Percentiles rank a stretch among this genome's conserved stretches.
These are phyloP conservation scores for Geranium incanum DNA, from an alignment of 441 rosid species.

Conservation along the genomic window DNA sequence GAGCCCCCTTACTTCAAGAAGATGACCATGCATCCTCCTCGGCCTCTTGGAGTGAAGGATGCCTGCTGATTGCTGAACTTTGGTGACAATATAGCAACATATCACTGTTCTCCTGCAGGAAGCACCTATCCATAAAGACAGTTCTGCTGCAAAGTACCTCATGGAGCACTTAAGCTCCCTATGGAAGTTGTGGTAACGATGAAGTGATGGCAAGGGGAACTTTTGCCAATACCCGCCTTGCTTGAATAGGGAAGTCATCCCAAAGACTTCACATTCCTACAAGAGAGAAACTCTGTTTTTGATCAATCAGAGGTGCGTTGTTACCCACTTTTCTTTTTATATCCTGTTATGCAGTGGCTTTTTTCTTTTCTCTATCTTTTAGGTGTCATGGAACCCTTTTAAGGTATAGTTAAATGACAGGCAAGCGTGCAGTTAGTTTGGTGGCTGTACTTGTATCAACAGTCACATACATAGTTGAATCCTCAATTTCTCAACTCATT, in stretches of 20 bases:
- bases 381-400: neutral
- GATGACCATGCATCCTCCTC: slow-evolving; percentile 91
- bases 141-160: slow-evolving; percentile 88
- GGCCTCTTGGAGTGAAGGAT: slow-evolving; percentile 80
- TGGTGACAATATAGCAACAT: slow-evolving; percentile 96
- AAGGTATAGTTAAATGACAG: neutral
- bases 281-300: slow-evolving; percentile 86
- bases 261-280: slow-evolving; percentile 88
- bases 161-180: slow-evolving; percentile 83
- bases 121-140: slow-evolving; percentile 75
- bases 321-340: neutral
- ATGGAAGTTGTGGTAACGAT: slow-evolving; percentile 97
- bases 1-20: slow-evolving; percentile 97
- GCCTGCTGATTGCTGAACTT: slow-evolving; percentile 93
- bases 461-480: neutral
- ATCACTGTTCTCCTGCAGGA: slow-evolving; percentile 98
- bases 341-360: slow-evolving; percentile 18
- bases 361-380: neutral
- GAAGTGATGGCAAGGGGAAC: slow-evolving; percentile 98
- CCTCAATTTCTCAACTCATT: neutral
- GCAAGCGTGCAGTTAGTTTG: too few relatives aligned
- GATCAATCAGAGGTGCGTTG: slow-evolving; percentile 80
- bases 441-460: neutral
- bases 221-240: slow-evolving; percentile 89
- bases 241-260: slow-evolving; percentile 86